Conservation (phyloP, 2,329 filamentous ascomycete species). For the Tolypocladium inflatum region DNA sequence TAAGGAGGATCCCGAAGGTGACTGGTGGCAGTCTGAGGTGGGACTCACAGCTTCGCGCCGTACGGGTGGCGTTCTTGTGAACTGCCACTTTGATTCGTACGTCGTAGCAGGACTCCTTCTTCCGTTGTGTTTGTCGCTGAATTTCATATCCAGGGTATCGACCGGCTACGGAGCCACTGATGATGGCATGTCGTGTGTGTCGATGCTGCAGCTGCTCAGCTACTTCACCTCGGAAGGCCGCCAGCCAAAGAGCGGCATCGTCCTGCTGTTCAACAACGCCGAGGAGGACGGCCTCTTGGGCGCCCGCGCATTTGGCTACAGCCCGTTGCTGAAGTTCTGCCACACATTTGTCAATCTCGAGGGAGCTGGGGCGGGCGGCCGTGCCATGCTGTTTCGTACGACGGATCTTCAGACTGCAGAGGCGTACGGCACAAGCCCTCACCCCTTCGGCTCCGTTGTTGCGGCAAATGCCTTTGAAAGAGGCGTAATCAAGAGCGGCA, state of each 20-base stretch:
- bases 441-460: constrained; percentile 79
- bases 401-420: constrained; percentile 80
- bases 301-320: constrained; percentile 73
- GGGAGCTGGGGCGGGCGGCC: constrained; percentile 83
- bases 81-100: constrained; percentile 80
- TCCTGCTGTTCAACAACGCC: constrained; percentile 86
- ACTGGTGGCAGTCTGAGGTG: constrained; percentile 56
- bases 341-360: constrained; percentile 92
- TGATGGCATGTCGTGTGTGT: constrained; percentile 84
- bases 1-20: constrained; percentile 58
- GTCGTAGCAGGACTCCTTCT: constrained; percentile 9
- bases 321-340: constrained; percentile 69
- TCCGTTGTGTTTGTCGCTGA: constrained; percentile 7
- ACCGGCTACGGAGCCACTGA: constrained; percentile 92
- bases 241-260: constrained; percentile 68
- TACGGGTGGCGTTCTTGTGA: constrained; percentile 76
- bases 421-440: constrained; percentile 59
- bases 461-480: constrained; percentile 75
- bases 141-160: constrained; percentile 52
- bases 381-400: constrained; percentile 77
- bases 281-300: constrained; percentile 92
- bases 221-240: constrained; percentile 70
- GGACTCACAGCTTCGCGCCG: constrained; percentile 37
- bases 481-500: constrained; percentile 72
- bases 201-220: constrained; percentile 72